phyloP scores from a whole-genome alignment of 2,329 filamentous ascomycete genomes.

The Stagonosporopsis rhizophila region DNA sequence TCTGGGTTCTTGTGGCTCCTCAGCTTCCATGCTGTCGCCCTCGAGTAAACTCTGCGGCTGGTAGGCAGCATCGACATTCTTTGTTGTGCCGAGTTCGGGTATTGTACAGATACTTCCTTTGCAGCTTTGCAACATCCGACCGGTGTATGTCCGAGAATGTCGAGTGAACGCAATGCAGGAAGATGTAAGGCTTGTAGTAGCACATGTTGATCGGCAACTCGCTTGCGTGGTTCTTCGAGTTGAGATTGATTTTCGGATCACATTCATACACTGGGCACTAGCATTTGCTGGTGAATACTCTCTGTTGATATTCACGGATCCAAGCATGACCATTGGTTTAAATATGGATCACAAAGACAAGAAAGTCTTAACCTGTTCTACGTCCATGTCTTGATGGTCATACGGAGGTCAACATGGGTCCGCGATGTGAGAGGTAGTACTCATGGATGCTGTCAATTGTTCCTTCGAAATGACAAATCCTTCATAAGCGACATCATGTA shows the following conservation, averaged over 20 bases:
- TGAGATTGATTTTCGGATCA: background rate
- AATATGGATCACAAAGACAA: background rate
- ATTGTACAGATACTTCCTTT: conserved; percentile 12
- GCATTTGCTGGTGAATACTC: background rate
- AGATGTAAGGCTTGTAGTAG: conserved; percentile 53
- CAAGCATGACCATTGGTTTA: background rate
- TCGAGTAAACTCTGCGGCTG: background rate
- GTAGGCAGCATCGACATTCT: conserved; percentile 1
- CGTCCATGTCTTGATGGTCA: conserved; percentile 1
- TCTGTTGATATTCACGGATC: background rate
- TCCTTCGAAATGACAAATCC: background rate
- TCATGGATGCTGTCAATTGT: background rate
- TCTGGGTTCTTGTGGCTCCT: background rate
- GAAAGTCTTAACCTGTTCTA: background rate
- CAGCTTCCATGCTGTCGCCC: conserved; percentile 3
- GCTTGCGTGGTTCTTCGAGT: background rate
- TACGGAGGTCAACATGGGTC: conserved; percentile 1
- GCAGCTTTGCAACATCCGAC: conserved; percentile 43
- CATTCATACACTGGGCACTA: background rate
- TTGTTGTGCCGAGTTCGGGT: conserved; percentile 22
- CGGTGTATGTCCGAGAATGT: conserved; percentile 42
- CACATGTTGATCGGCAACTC: conserved; percentile 44
- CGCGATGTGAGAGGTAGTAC: conserved; percentile 1
- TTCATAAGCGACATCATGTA: background rate
- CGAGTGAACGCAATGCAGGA: conserved; percentile 53